A percentile compares a stretch with the other conserved stretches of the same genome.
These are phyloP conservation scores for Coemansia sp. DNA, from an alignment of 371 early-diverging fungal genomes.

Conservation along the genomic window DNA sequence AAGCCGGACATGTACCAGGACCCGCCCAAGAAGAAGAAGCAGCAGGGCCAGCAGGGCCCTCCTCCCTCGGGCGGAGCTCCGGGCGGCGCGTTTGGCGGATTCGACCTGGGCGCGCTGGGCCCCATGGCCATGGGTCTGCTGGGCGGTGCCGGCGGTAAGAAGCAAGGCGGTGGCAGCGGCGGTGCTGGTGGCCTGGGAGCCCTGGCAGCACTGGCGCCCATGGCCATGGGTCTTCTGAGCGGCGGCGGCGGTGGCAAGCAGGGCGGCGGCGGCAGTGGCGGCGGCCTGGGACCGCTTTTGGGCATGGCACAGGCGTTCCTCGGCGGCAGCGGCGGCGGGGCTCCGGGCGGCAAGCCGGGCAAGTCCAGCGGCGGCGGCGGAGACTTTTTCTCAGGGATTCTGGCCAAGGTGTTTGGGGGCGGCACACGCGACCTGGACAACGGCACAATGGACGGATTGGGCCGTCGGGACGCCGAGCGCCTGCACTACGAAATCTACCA, in stretches of 20 bases:
- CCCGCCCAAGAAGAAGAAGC: constrained; percentile 10
- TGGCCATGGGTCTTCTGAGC: constrained; percentile 37
- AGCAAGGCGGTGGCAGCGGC: constrained; percentile 13
- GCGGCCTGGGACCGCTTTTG: constrained; percentile 34
- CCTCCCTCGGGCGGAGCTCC: constrained; percentile 5
- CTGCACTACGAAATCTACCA: constrained; percentile 30
- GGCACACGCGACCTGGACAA: constrained; percentile 38
- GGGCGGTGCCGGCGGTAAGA: constrained; percentile 23
- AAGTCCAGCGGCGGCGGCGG: constrained; percentile 19
- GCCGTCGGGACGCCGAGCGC: constrained; percentile 17
- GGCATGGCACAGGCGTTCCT: constrained; percentile 44
- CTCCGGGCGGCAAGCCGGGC: constrained; percentile 2
- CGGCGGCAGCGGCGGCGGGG: constrained; percentile 26
- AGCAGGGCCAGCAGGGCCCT: constrained; percentile 11
- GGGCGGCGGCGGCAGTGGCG: constrained; percentile 24
- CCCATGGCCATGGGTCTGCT: constrained; percentile 33
- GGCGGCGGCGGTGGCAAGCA: constrained; percentile 19
- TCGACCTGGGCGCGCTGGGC: constrained; percentile 32
- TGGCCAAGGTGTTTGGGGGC: constrained; percentile 44
- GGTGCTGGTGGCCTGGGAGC: constrained; percentile 34
- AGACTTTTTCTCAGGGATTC: constrained; percentile 40
- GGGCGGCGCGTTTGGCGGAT: constrained; percentile 25
- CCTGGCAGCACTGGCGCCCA: constrained; percentile 36
- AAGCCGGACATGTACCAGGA: constrained; percentile 3
- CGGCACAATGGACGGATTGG: constrained; percentile 23